These are phyloP conservation scores for Calophaca sinica DNA, from an alignment of 306 rosid genomes.

Conservation along the genomic window DNA sequence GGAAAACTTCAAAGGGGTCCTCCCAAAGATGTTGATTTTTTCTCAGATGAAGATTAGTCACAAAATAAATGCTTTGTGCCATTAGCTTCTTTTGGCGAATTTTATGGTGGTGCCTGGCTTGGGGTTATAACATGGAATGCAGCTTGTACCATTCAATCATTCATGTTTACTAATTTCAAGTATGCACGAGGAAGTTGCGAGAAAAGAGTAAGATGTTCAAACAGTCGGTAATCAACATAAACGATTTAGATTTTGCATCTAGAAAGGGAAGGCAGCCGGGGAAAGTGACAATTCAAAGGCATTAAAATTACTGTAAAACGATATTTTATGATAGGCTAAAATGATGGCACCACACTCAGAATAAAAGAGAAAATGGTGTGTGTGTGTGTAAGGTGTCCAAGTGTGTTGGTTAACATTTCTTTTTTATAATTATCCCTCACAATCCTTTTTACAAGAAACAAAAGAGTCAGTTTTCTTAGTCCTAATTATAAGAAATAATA, in stretches of 20 bases:
- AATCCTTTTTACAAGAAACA: too few species aligned
- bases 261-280: too few species aligned
- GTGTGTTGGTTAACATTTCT: not conserved
- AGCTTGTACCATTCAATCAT: constrained; percentile 9
- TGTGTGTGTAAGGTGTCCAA: not conserved
- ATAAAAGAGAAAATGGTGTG: not conserved
- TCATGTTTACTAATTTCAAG: too few species aligned
- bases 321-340: too few species aligned
- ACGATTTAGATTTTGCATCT: not conserved
- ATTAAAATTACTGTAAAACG: too few species aligned
- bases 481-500: too few species aligned
- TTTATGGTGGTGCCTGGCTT: not conserved
- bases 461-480: too few species aligned
- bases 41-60: constrained; percentile 50
- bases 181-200: too few species aligned
- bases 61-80: not conserved
- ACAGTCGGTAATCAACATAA: not conserved
- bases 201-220: too few species aligned
- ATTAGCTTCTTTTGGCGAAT: not conserved
- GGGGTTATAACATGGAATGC: not conserved
- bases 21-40: constrained; percentile 67
- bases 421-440: too few species aligned
- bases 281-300: too few species aligned
- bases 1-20: constrained; percentile 70
- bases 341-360: not conserved